Conservation (phyloP, 163 green algal species). For the Prototheca wickerhamii region DNA sequence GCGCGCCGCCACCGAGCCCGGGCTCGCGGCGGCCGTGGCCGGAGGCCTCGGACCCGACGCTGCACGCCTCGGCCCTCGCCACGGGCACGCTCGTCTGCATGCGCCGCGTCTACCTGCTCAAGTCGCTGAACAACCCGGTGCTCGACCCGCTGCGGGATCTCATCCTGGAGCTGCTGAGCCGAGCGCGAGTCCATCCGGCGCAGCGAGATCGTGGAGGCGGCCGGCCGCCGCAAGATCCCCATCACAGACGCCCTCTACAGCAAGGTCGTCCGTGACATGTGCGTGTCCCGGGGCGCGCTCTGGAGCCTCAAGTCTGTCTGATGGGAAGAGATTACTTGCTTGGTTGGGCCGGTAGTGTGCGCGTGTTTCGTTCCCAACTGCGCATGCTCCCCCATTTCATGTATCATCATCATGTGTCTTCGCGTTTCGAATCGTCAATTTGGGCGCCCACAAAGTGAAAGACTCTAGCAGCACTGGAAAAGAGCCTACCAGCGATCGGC, state of each 20-base stretch:
- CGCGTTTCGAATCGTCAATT: too few relatives aligned
- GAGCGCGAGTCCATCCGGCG: constrained; percentile 43
- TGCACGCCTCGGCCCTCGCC: constrained; percentile 39
- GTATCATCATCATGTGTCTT: too few relatives aligned
- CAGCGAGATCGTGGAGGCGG: constrained; percentile 36
- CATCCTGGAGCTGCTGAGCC: too few relatives aligned
- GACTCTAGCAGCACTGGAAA: too few relatives aligned
- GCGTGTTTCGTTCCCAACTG: too few relatives aligned
- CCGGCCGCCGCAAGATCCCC: constrained; percentile 15
- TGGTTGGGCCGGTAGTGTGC: background rate
- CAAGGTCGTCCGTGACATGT: constrained; percentile 63
- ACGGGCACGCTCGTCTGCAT: constrained; percentile 29
- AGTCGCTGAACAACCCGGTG: constrained; percentile 21
- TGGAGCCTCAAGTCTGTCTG: constrained; percentile 38
- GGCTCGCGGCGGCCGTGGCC: constrained; percentile 12
- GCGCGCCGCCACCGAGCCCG: background rate
- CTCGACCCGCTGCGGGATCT: constrained; percentile 29
- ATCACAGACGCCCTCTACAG: constrained; percentile 23
- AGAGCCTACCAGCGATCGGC: too few relatives aligned
- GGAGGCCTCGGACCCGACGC: constrained; percentile 25
- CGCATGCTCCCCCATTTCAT: too few relatives aligned
- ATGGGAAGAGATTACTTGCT: background rate
- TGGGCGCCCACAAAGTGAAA: too few relatives aligned
- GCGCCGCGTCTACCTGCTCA: constrained; percentile 32
- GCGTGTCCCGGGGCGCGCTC: constrained; percentile 36